These are phyloP conservation scores for Schizosaccharomyces lindneri DNA, from an alignment of 805 yeast species.

Conservation along the genomic window DNA sequence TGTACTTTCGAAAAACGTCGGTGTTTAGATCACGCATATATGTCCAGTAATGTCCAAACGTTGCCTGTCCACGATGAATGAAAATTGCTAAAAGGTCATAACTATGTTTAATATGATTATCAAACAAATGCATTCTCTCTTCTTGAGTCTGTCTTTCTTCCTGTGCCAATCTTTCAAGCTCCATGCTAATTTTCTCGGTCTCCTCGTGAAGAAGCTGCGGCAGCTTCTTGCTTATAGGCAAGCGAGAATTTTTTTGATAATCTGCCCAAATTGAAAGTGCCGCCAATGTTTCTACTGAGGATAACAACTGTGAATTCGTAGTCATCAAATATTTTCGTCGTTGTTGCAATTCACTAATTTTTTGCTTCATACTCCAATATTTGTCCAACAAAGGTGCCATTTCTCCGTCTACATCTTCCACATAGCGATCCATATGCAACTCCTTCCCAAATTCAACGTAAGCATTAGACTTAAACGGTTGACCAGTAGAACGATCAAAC, in stretches of 20 bases:
- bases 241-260: background rate
- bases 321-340: constrained; percentile 19
- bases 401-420: constrained; percentile 31
- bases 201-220: background rate
- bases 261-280: background rate
- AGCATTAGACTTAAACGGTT: constrained; percentile 60
- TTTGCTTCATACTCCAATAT: constrained; percentile 34
- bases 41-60: constrained; percentile 93
- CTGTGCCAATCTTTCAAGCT: background rate
- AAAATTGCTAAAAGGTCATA: constrained; percentile 77
- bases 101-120: constrained; percentile 34
- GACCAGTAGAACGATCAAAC: constrained; percentile 46
- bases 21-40: constrained; percentile 57
- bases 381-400: constrained; percentile 30
- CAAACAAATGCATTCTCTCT: constrained; percentile 25
- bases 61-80: constrained; percentile 86
- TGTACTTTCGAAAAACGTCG: constrained; percentile 61
- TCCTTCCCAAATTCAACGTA: constrained; percentile 60
- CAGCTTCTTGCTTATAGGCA: background rate
- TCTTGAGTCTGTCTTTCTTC: background rate
- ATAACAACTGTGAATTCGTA: background rate
- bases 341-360: constrained; percentile 21
- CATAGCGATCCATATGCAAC: constrained; percentile 67
- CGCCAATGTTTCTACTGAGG: constrained; percentile 2
- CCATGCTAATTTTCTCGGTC: background rate